Base-by-base conservation (phyloP, 2,329 filamentous ascomycete species). In the Cytospora mali region DNA sequence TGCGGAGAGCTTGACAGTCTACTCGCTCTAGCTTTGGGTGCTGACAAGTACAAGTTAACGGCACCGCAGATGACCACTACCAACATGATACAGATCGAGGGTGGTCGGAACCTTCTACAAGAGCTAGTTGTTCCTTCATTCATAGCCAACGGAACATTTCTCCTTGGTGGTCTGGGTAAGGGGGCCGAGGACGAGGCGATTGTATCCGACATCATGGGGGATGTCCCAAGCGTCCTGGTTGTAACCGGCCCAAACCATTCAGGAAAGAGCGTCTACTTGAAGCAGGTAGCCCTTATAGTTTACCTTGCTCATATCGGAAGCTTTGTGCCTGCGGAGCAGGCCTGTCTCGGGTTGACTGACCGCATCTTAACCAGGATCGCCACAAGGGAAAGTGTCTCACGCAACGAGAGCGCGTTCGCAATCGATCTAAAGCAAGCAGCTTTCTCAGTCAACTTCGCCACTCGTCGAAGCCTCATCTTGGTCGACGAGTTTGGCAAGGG, bases 191-290 rank as follows among this genome's bases (percentile, higher is more conserved):
- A 67, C 14, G 66, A 70, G 3, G 68, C 65, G 23, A 59, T 62
- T 14, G 42, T 42, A 25, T 33, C 46, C 33, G 62, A 54, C 25
- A 21, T 27, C 25, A 59, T 61, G 23, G 59, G 58, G 21, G 64
- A 68, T 6, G 67, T 74, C 3, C 87, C 90, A 14, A 92, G 84
- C 67, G 89, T 92, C 76, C 73, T 97, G 14, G 78, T 97, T 6
- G 75, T 99, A 69, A 98, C 95, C 0, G 95, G 95, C 0, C 93
- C 95, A 5, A 99, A 99, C 69, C 96, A 95, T 73, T 98, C 95
- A 0, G 95, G 95, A 0, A 99, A 99, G 75, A 98, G 93, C 69
- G 86, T 98, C 0, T 98, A 97, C 74, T 82, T 98, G 72, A 99
- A 96, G 74, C 94, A 99, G 73, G 86, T 92, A 33, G 95, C 93